Percentiles rank a stretch among this genome's conserved stretches.
phyloP scores from a whole-genome alignment of 1,284 basidiomycete genomes.

The Irpex sp. region DNA sequence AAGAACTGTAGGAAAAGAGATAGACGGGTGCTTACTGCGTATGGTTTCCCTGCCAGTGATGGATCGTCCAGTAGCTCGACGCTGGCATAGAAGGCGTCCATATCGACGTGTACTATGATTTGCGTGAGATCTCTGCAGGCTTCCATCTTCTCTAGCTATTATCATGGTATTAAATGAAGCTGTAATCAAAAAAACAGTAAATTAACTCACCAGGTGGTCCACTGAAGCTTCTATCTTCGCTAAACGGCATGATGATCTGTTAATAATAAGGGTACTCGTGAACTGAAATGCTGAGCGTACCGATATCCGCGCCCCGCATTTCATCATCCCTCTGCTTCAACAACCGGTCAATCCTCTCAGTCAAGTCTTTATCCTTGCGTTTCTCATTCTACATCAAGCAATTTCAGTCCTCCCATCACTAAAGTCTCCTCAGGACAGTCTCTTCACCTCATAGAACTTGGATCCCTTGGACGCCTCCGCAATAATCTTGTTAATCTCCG shows the following conservation, averaged over 20 bases:
- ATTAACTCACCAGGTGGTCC: conserved; percentile 34
- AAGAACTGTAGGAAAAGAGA: background rate
- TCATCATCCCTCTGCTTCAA: conserved; percentile 63
- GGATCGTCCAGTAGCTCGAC: conserved; percentile 83
- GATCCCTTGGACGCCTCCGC: conserved; percentile 81
- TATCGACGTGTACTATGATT: conserved; percentile 83
- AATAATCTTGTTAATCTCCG: conserved; percentile 76
- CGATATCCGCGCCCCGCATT: conserved; percentile 51
- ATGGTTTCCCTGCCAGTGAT: conserved; percentile 76
- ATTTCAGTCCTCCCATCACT: background rate
- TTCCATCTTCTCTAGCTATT: conserved; percentile 76
- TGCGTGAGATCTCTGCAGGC: conserved; percentile 76
- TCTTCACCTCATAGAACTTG: conserved; percentile 75
- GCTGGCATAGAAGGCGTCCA: conserved; percentile 77
- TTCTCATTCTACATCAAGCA: conserved; percentile 69
- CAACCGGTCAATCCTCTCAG: conserved; percentile 65
- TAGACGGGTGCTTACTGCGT: conserved; percentile 60
- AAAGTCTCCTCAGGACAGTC: background rate
- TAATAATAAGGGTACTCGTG: too few species aligned
- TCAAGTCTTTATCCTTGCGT: conserved; percentile 77
- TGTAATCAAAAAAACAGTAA: background rate
- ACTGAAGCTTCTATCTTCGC: conserved; percentile 50
- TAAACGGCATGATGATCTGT: conserved; percentile 20
- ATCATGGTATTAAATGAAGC: background rate
- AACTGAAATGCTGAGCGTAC: conserved; percentile 47